These are phyloP conservation scores for Fraxinus velutina DNA, from an alignment of 305 asterid species.

Conservation along the genomic window DNA sequence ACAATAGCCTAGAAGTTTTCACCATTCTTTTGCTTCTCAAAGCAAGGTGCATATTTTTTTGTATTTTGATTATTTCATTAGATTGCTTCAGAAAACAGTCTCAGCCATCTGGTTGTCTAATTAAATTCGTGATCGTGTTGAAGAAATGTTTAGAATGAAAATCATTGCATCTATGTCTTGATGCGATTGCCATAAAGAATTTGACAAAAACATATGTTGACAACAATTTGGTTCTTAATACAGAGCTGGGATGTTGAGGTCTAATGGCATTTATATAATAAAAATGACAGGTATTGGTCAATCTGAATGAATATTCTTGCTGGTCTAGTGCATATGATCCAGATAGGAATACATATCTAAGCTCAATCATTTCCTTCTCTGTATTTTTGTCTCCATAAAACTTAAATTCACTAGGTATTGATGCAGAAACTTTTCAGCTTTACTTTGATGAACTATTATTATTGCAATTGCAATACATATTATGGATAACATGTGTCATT, in stretches of 20 bases:
- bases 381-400: not conserved
- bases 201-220: conserved; percentile 3
- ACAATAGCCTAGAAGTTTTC: conserved; percentile 95
- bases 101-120: not conserved
- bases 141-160: not conserved
- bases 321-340: not conserved
- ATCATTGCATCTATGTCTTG: conserved; percentile 12
- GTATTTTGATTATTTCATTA: not conserved
- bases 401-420: not conserved
- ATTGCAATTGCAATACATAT: not conserved
- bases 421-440: not conserved
- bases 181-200: not conserved
- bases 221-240: conserved; percentile 4
- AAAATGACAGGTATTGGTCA: not conserved
- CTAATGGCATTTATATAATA: conserved; percentile 3
- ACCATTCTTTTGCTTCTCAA: conserved; percentile 91
- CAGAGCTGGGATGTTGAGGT: conserved; percentile 15
- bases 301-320: not conserved
- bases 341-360: not conserved
- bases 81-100: not conserved
- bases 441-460: not conserved
- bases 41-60: conserved; percentile 61
- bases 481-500: not conserved
- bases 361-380: not conserved
- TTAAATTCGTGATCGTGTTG: not conserved